Evolutionary conservation across 495 filamentous ascomycete genomes (phyloP), one percentile per base, ranked within the genome.

Genomic region (Acidiella bohemica): DNA sequence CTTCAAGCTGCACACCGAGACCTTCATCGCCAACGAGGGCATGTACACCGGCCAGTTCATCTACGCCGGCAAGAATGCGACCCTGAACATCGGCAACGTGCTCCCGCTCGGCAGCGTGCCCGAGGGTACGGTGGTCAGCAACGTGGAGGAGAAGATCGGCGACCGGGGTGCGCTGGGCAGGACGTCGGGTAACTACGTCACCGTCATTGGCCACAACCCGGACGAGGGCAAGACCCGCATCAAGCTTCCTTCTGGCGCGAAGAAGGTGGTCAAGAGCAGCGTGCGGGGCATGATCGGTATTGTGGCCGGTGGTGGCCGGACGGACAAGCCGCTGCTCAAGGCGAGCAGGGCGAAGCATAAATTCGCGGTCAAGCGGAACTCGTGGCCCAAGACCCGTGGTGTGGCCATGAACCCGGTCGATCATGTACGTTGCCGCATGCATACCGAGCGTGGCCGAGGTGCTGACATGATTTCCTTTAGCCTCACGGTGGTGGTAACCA

Each of bases 401-500:
- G 90, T 99, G 75, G 90, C 90, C 66, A 99, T 99, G 90, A 99
- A 99, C 71, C 90, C 90, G 51, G 90, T 97, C 55, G 90, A 97
- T 72, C 90, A 96, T 80, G 75, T 79, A 75, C 68, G 75, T 33
- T 30, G 17, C 10, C 13, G 4, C 18, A 26, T 39, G 13, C 36
- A 23, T 33, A 13, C 32, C n/a, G n/a, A 13, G 14, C 23, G 17
- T 44, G 18, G 25, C 18, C 23, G 13, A n/a, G 13, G 45, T 32
- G 47, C 59, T 68, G 47, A 72, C 53, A 41, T 24, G 39, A 46
- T 39, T 29, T 50, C 41, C 53, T 26, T 34, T 61, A 78, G 74
- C 90, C 90, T 71, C 90, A 97, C 83, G 90, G 90, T 81, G 81
- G 82, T 88, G 90, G 90, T 93, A 99, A 99, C 75, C 90, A 99